Conservation (phyloP, 352 stramenopile genomes). For the Phytophthora europaea region DNA sequence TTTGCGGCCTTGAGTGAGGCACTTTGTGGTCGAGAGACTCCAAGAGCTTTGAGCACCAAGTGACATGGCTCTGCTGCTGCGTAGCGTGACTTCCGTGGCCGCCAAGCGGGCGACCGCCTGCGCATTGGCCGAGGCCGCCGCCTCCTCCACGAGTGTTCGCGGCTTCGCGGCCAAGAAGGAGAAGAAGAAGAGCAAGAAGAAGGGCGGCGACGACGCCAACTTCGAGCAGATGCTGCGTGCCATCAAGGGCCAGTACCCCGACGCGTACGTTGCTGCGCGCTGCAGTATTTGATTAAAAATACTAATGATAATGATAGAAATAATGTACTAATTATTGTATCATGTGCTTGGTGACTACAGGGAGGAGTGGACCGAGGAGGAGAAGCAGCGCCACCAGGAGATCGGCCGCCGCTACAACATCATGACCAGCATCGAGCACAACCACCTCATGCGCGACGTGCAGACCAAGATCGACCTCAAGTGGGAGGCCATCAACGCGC, state of each 20-base stretch:
- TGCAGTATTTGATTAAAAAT: not conserved
- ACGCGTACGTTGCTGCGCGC: conserved; percentile 57
- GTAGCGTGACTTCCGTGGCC: conserved; percentile 37
- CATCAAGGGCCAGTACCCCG: conserved; percentile 81
- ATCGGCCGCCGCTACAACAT: conserved; percentile 86
- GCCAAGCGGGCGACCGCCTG: conserved; percentile 35
- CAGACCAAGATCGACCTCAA: conserved; percentile 94
- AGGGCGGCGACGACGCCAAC: conserved; percentile 67
- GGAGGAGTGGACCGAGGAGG: conserved; percentile 84
- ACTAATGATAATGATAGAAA: not conserved
- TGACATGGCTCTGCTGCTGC: conserved; percentile 42
- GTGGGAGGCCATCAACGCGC: conserved; percentile 91
- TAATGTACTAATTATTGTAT: conserved; percentile 1
- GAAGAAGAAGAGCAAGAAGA: conserved; percentile 72
- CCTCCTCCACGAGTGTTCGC: conserved; percentile 27
- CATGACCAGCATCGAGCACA: conserved; percentile 87
- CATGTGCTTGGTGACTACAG: conserved; percentile 31
- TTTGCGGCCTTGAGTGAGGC: not conserved
- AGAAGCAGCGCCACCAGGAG: conserved; percentile 80
- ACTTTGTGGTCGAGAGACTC: conserved; percentile 41
- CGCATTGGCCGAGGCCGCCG: conserved; percentile 20
- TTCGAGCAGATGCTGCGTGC: conserved; percentile 89
- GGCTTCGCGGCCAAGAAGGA: conserved; percentile 67
- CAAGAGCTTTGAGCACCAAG: conserved; percentile 9
- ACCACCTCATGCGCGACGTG: conserved; percentile 90